Conservation (phyloP, 164 flowering plant genomes). For the Piper betle region DNA sequence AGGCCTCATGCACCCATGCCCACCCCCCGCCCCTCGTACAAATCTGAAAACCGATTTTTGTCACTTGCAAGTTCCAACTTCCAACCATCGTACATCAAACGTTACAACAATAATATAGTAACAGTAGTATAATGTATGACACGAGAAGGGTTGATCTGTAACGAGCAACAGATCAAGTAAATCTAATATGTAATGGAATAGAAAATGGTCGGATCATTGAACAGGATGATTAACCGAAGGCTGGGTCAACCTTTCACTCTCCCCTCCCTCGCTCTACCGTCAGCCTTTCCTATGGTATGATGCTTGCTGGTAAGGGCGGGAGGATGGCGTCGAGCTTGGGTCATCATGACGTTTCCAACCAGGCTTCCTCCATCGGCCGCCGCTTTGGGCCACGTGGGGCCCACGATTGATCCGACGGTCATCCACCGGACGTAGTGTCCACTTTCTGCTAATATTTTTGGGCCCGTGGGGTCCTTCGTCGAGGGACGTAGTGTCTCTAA, state of each 20-base stretch:
- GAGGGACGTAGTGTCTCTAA: no score
- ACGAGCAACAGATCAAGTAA: no score
- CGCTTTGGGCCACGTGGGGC: no score
- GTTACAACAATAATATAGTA: no score
- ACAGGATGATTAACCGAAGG: not conserved
- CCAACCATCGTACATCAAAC: no score
- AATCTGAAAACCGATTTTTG: not conserved
- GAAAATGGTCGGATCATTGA: not conserved
- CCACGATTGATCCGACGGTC: no score
- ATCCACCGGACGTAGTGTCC: no score
- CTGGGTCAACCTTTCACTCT: not conserved
- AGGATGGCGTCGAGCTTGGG: not conserved
- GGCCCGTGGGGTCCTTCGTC: no score
- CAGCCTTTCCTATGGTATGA: not conserved
- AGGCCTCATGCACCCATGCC: slow-evolving; percentile 2
- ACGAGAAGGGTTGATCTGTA: no score
- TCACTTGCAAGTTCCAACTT: not conserved
- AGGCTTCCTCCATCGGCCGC: no score
- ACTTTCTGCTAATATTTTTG: no score
- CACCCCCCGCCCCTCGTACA: not conserved
- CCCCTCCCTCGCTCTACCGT: not conserved
- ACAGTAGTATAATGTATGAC: no score
- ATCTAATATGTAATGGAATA: not conserved
- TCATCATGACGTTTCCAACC: slow-evolving; percentile 1
- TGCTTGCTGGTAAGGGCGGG: not conserved